Percentiles rank a stretch among this genome's conserved stretches.
Evolutionary conservation across 192 early-diverging fungal genomes (phyloP).

Genomic region (Chytriomyces confervae): DNA sequence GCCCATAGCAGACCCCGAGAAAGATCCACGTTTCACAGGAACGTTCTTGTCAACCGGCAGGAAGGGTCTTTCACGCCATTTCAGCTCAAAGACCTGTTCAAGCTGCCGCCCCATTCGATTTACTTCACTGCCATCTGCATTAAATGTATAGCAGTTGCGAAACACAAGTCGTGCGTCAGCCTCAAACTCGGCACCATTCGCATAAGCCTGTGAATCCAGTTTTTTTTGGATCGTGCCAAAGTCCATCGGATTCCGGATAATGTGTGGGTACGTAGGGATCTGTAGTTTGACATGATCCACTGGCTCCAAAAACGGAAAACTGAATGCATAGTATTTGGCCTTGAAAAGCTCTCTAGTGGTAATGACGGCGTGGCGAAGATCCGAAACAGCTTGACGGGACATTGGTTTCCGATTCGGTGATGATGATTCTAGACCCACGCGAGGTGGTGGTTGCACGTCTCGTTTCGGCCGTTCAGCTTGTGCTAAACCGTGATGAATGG

Average conservation of each 20-base stretch:
- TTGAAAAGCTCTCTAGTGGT: slow-evolving; percentile 49
- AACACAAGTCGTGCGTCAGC: slow-evolving; percentile 82
- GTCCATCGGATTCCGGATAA: slow-evolving; percentile 92
- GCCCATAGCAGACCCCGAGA: neutral
- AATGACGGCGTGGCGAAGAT: slow-evolving; percentile 45
- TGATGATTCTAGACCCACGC: neutral
- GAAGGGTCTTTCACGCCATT: slow-evolving; percentile 62
- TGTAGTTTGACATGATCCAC: slow-evolving; percentile 84
- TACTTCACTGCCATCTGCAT: slow-evolving; percentile 68
- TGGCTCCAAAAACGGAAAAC: slow-evolving; percentile 65
- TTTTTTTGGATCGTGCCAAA: slow-evolving; percentile 76
- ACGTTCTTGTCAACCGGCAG: neutral
- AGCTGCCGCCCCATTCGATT: slow-evolving; percentile 72
- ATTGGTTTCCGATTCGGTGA: neutral
- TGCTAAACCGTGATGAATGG: too few species aligned
- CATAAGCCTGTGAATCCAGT: slow-evolving; percentile 70
- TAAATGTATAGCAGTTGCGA: slow-evolving; percentile 85
- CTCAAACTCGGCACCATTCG: slow-evolving; percentile 69
- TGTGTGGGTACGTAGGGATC: slow-evolving; percentile 84
- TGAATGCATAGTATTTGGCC: slow-evolving; percentile 42
- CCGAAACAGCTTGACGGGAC: slow-evolving; percentile 12
- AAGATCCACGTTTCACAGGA: neutral
- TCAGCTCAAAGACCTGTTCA: slow-evolving; percentile 79
- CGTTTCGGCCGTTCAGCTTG: slow-evolving; percentile 31
- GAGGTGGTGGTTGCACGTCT: slow-evolving; percentile 21